Percentiles rank a stretch among this genome's conserved stretches.
Conservation (phyloP, 768 basidiomycete species). For the Cystofilobasidium macerans region DNA sequence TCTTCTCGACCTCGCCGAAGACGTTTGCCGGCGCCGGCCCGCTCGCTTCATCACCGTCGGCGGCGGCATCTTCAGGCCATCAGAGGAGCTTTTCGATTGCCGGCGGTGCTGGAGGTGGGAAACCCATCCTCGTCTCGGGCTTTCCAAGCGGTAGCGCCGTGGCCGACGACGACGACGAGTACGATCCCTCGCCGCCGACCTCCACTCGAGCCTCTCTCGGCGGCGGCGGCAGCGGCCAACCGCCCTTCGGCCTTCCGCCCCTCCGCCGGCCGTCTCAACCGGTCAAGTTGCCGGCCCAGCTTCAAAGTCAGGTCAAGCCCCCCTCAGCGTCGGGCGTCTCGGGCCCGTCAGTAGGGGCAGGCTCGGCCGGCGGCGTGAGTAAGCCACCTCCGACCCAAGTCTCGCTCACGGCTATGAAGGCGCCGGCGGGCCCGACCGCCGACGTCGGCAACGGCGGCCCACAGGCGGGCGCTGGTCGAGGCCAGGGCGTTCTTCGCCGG, state of each 20-base stretch:
- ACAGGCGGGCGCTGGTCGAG: neutral
- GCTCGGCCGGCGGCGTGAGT: no score
- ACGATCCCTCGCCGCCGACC: neutral
- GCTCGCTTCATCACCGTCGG: neutral
- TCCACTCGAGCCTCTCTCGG: no score
- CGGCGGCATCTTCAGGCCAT: neutral
- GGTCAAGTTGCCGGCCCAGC: neutral
- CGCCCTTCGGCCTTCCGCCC: neutral
- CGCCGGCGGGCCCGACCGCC: neutral
- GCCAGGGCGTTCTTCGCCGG: neutral
- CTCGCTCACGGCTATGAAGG: no score
- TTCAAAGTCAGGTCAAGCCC: neutral
- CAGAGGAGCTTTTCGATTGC: neutral
- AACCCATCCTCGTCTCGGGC: neutral
- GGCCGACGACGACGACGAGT: neutral
- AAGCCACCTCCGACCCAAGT: no score
- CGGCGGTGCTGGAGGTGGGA: neutral
- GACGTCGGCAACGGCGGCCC: neutral
- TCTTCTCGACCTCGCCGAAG: conserved; percentile 10
- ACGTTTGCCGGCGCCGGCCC: no score
- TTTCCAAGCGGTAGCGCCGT: neutral
- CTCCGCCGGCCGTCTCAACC: neutral
- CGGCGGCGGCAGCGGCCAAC: no score
- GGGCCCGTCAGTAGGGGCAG: no score
- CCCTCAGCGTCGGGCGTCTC: neutral